Evolutionary conservation across 768 basidiomycete species (phyloP), one percentile per base, ranked within the genome.

Genomic region (Lactarius hengduanensis): DNA sequence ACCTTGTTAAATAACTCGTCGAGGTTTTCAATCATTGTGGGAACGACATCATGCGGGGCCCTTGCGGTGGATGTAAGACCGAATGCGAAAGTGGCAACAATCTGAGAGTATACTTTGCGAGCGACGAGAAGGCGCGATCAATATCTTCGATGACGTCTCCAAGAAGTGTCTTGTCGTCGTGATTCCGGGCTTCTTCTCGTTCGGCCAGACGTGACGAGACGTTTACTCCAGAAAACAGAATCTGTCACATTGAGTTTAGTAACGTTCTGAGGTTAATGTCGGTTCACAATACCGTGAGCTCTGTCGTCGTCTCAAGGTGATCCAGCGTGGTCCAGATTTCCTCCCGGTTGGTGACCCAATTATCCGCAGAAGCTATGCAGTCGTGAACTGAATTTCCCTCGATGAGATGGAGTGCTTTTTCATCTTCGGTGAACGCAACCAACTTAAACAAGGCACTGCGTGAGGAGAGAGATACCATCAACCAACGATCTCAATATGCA

Each of bases 271-370:
- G 58, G 7, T 22, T 41, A 0, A 10, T 13, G 2, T 41, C 7
- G 38, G 18, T 26, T 7, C 4, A 18, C 50, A 13, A n/a, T 59
- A 67, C 68, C 68, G 18, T 47, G 3, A 69, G 34, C n/a, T 66
- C 50, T 32, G 5, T 22, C 20, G 1, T 45, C 22, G 65, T 69
- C 56, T 66, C 65, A 20, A 69, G 61, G 30, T 9, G 26, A 36
- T 45, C 32, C 40, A 69, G 45, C 7, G 57, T 22, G 1, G 1
- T 8, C 59, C 68, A 66, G 11, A 69, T 41, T 30, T 56, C 28
- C 20, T 67, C 53, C 16, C 68, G 65, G 50, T 69, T 69, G 16
- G 53, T 34, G 9, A 43, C 68, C 68, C 68, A 69, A 57, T 10
- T 38, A 9, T 67, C 64, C 1, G 61, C n/a, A 30, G 61, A 61